Evolutionary conservation across 140 eudicot species (phyloP), one percentile per base, ranked within the genome.

Genomic region (Cichorium intybus): DNA sequence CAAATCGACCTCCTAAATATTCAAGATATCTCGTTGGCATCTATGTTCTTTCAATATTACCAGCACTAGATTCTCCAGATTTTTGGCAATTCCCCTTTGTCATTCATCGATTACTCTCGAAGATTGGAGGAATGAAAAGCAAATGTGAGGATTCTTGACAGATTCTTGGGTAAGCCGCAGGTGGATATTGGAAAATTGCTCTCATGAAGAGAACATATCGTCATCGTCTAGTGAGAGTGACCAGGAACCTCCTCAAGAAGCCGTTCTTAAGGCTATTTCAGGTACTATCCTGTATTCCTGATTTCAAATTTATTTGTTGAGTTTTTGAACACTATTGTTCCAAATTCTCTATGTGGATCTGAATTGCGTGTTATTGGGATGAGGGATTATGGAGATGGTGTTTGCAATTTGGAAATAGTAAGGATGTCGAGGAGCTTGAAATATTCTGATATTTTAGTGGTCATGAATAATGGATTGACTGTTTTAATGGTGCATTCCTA

Each of bases 161-260:
- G n/a, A n/a, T n/a, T n/a, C n/a, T n/a, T n/a, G n/a, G n/a, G n/a
- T n/a, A n/a, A n/a, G n/a, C n/a, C n/a, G n/a, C n/a, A n/a, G n/a
- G n/a, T n/a, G n/a, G n/a, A n/a, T n/a, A n/a, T n/a, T n/a, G n/a
- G n/a, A n/a, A n/a, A 75, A 62, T 54, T 85, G 82, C 76, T 75
- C 83, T 23, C 56, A 60, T 24, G 31, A 71, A 33, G 74, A 64
- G 24, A 66, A 69, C 61, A 56, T 66, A 43, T 69, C 78, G 43
- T 56, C 80, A 9, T 62, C 83, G 6, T 46, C 35, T 31, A 76
- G 62, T 29, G 86, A 72, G 49, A 24, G 61, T 20, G 89, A 80
- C 54, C 84, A 73, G 46, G 90, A 83, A n/a, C 98, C 96, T 3
- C 96, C 98, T 63, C 98, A 92, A 60, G 98, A 92, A 75, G 98